phyloP scores from a whole-genome alignment of 148 eudicot species.

The Simmondsia chinensis region DNA sequence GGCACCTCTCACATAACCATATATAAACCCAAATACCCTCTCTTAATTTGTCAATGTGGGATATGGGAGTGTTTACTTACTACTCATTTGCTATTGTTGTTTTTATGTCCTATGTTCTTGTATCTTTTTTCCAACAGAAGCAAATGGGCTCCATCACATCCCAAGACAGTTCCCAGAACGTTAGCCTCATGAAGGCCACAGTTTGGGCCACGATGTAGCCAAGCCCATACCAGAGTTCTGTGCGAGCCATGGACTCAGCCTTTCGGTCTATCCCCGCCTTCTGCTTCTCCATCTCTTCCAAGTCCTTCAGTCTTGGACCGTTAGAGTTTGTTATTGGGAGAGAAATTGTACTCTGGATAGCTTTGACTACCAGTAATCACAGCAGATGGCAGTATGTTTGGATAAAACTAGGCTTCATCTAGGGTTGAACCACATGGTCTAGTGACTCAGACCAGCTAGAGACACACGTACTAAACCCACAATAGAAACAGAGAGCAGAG shows the following conservation, averaged over 20 bases:
- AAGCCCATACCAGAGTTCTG: conserved; percentile 81
- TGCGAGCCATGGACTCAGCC: conserved; percentile 56
- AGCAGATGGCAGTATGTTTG: conserved; percentile 15
- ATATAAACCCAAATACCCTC: too few relatives aligned
- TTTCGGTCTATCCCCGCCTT: conserved; percentile 48
- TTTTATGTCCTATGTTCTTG: too few relatives aligned
- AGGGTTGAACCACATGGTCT: too few relatives aligned
- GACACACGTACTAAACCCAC: too few relatives aligned
- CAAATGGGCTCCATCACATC: conserved; percentile 99
- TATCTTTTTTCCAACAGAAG: too few relatives aligned
- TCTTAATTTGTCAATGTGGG: too few relatives aligned
- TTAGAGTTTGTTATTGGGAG: conserved; percentile 12
- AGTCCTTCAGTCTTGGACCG: conserved; percentile 39
- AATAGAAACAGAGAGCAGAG: too few relatives aligned
- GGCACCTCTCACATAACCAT: too few relatives aligned
- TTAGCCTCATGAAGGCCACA: conserved; percentile 79
- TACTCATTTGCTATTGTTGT: too few relatives aligned
- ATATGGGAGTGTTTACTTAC: too few relatives aligned
- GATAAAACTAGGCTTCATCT: conserved; percentile 44
- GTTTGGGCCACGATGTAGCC: conserved; percentile 69
- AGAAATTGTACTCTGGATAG: conserved; percentile 42
- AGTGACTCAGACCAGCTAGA: too few relatives aligned
- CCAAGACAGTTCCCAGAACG: conserved; percentile 99
- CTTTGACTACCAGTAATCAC: conserved; percentile 66
- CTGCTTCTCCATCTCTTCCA: conserved; percentile 52